Percentiles rank a stretch among this genome's conserved stretches.
These are phyloP conservation scores for Aspergillus pseudotamarii DNA, from an alignment of 2,329 filamentous ascomycete species.

Conservation along the genomic window DNA sequence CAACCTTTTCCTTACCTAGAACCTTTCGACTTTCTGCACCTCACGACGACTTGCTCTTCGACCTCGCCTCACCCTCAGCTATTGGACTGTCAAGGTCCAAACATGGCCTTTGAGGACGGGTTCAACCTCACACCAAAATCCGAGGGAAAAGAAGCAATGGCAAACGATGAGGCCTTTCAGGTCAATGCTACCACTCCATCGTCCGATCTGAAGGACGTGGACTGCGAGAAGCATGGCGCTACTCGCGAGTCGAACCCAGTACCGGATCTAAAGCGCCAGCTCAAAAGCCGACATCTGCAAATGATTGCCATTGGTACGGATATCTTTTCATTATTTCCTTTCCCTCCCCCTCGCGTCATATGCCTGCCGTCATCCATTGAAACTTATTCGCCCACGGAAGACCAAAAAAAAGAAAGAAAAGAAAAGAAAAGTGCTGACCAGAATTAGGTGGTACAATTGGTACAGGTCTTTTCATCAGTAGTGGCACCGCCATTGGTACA, in stretches of 20 bases:
- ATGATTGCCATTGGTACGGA: slow-evolving; percentile 94
- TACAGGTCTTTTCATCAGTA: slow-evolving; percentile 72
- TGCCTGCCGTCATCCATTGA: not conserved
- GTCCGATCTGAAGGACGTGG: slow-evolving; percentile 30
- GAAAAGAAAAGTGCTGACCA: slow-evolving; percentile 45
- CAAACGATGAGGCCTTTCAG: slow-evolving; percentile 27
- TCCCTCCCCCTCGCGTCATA: not conserved
- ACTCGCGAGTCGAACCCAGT: slow-evolving; percentile 62
- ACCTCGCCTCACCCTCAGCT: not conserved
- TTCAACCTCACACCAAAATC: slow-evolving; percentile 18
- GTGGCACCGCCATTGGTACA: slow-evolving; percentile 63
- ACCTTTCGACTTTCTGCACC: slow-evolving; percentile 9
- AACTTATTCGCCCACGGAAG: not conserved
- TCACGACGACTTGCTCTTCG: not conserved
- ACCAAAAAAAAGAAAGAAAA: too few species aligned
- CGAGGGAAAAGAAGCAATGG: slow-evolving; percentile 27
- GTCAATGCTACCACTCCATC: slow-evolving; percentile 21
- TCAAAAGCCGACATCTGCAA: slow-evolving; percentile 87
- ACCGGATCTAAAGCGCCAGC: slow-evolving; percentile 67
- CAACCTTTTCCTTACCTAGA: slow-evolving; percentile 11
- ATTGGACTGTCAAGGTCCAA: slow-evolving; percentile 17
- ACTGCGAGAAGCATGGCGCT: slow-evolving; percentile 42
- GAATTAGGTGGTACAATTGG: slow-evolving; percentile 64
- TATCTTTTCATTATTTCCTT: not conserved
- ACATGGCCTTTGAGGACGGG: slow-evolving; percentile 29